Conservation (phyloP, 139 green algal genomes). For the Diplosphaera chodatii region DNA sequence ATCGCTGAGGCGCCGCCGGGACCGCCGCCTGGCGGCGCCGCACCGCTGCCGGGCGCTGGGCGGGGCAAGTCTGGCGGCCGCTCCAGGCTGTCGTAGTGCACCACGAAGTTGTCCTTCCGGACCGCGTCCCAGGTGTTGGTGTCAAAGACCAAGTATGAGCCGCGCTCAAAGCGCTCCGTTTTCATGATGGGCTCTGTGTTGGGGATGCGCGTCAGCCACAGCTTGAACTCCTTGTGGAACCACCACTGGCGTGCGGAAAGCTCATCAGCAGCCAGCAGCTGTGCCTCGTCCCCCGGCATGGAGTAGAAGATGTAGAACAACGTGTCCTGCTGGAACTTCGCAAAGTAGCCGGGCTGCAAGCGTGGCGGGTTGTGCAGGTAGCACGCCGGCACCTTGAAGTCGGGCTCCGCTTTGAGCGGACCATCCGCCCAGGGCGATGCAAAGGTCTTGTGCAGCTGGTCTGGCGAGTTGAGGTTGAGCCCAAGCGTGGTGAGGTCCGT, state of each 20-base stretch:
- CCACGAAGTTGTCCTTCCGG: slow-evolving; percentile 57
- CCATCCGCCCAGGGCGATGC: slow-evolving; percentile 78
- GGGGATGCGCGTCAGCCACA: slow-evolving; percentile 80
- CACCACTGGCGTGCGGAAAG: slow-evolving; percentile 81
- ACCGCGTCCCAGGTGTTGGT: slow-evolving; percentile 75
- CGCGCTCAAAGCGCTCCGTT: slow-evolving; percentile 74
- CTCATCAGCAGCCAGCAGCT: slow-evolving; percentile 93
- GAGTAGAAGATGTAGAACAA: slow-evolving; percentile 98
- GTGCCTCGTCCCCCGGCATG: slow-evolving; percentile 73
- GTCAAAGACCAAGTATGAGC: slow-evolving; percentile 92
- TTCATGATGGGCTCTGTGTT: slow-evolving; percentile 77
- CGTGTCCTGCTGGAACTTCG: slow-evolving; percentile 94
- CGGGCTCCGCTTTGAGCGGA: slow-evolving; percentile 63
- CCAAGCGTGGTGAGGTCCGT: slow-evolving; percentile 94
- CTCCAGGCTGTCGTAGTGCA: slow-evolving; percentile 67
- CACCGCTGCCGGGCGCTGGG: slow-evolving; percentile 1
- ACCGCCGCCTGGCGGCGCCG: too few relatives aligned
- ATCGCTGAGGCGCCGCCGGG: background rate
- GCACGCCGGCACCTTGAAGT: slow-evolving; percentile 64
- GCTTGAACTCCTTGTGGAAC: slow-evolving; percentile 61
- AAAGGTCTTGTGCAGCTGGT: slow-evolving; percentile 77
- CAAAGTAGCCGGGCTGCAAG: slow-evolving; percentile 80
- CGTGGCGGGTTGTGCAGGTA: slow-evolving; percentile 75
- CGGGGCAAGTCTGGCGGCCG: slow-evolving; percentile 41
- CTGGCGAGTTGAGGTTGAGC: slow-evolving; percentile 86